Percentiles rank a stretch among this genome's conserved stretches.
Conservation (phyloP, 2,329 filamentous ascomycete genomes). For the Claviceps maximensis region DNA sequence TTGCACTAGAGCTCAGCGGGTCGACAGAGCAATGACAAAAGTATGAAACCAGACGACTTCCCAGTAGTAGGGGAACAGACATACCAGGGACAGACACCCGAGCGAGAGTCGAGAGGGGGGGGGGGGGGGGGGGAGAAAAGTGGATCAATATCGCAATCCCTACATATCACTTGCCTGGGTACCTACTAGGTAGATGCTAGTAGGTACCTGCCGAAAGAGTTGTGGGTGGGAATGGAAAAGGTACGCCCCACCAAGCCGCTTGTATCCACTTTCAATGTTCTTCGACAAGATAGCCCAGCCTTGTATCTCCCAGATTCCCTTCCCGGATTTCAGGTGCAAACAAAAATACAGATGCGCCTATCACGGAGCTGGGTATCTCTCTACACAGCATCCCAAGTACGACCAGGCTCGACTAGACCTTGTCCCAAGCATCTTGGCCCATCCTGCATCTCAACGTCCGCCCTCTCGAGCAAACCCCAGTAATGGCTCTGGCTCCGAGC, state of each 20-base stretch:
- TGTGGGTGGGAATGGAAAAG: not conserved
- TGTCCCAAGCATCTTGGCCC: not conserved
- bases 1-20: not conserved
- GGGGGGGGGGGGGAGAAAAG: not conserved
- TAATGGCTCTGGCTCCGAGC: conserved; percentile 52
- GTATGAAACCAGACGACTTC: not conserved
- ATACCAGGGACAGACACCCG: not conserved
- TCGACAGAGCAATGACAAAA: not conserved
- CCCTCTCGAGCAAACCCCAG: conserved; percentile 7
- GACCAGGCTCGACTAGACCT: not conserved
- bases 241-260: conserved; percentile 9
- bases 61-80: not conserved
- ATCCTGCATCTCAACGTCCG: not conserved
- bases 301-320: not conserved
- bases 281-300: not conserved
- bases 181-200: too few relatives aligned
- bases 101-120: too few relatives aligned
- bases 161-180: too few relatives aligned
- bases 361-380: not conserved
- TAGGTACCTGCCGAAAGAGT: not conserved
- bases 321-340: not conserved
- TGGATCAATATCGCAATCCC: not conserved
- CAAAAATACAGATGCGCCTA: not conserved
- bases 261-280: conserved; percentile 1
- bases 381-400: not conserved